A percentile compares a stretch with the other conserved stretches of the same genome.
Evolutionary conservation across 495 filamentous ascomycete species (phyloP).

Genomic region (Halenospora varia): DNA sequence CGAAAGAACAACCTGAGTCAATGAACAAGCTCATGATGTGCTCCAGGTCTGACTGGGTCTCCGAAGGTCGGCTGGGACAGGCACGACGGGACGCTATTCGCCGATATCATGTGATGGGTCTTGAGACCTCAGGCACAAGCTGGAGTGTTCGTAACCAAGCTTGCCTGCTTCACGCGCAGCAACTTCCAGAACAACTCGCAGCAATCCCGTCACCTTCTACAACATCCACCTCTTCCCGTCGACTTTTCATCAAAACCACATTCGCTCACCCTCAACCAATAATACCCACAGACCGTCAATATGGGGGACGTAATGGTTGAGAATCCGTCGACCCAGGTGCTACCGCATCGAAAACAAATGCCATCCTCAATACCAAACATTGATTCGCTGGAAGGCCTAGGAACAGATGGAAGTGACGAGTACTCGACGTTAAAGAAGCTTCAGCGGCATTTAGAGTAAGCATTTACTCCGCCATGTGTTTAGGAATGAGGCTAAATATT

Average conservation of each 20-base stretch:
- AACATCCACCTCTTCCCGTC: not conserved
- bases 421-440: constrained; percentile 93
- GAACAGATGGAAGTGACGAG: constrained; percentile 81
- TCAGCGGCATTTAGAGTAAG: constrained; percentile 90
- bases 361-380: constrained; percentile 86
- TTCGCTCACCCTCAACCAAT: not conserved
- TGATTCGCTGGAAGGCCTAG: constrained; percentile 78
- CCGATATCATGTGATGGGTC: too few species aligned
- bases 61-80: too few species aligned
- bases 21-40: not conserved
- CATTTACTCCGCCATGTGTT: constrained; percentile 8
- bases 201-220: not conserved
- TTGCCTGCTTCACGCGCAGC: not conserved
- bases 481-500: constrained; percentile 6
- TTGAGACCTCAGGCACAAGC: not conserved
- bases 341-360: constrained; percentile 71
- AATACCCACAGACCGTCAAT: constrained; percentile 20
- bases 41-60: not conserved
- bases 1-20: not conserved
- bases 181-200: not conserved
- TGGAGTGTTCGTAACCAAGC: not conserved
- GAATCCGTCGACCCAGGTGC: constrained; percentile 65
- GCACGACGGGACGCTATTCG: too few species aligned
- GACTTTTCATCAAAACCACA: not conserved
- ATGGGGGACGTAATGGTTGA: constrained; percentile 87